These are phyloP conservation scores for Prunus armeniaca DNA, from an alignment of 306 rosid species.

Conservation along the genomic window DNA sequence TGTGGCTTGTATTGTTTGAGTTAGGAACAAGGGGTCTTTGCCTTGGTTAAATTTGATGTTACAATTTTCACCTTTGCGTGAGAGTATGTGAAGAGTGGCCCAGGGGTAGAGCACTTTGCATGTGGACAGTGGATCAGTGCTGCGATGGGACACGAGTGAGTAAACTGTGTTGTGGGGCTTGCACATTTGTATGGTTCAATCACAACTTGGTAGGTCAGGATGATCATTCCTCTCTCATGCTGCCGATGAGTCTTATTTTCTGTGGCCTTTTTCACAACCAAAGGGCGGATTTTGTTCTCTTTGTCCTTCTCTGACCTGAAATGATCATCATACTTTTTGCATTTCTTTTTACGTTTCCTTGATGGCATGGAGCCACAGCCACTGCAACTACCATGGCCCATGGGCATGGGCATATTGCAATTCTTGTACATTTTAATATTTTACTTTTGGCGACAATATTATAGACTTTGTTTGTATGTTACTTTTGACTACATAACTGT, in stretches of 20 bases:
- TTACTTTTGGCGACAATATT: no score
- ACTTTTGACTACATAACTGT: no score
- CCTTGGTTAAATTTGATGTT: neutral
- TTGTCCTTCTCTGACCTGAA: neutral
- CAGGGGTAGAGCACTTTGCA: neutral
- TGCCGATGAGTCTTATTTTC: neutral
- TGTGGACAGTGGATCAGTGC: neutral
- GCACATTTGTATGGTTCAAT: neutral
- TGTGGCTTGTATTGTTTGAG: neutral
- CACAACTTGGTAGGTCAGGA: conserved; percentile 11
- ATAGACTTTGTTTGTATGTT: no score
- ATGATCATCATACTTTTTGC: conserved; percentile 3
- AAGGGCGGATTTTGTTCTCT: neutral
- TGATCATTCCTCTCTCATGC: neutral
- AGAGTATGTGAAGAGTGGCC: neutral
- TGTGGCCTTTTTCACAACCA: neutral
- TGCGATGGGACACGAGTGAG: neutral
- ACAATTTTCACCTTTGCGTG: neutral
- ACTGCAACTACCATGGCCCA: neutral
- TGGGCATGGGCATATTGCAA: neutral
- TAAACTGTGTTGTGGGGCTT: conserved; percentile 5
- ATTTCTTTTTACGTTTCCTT: conserved; percentile 1
- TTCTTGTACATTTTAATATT: neutral
- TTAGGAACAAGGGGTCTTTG: neutral
- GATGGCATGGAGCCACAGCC: neutral